Base-by-base conservation (phyloP, 495 filamentous ascomycete genomes). In the Neurospora sp. region DNA sequence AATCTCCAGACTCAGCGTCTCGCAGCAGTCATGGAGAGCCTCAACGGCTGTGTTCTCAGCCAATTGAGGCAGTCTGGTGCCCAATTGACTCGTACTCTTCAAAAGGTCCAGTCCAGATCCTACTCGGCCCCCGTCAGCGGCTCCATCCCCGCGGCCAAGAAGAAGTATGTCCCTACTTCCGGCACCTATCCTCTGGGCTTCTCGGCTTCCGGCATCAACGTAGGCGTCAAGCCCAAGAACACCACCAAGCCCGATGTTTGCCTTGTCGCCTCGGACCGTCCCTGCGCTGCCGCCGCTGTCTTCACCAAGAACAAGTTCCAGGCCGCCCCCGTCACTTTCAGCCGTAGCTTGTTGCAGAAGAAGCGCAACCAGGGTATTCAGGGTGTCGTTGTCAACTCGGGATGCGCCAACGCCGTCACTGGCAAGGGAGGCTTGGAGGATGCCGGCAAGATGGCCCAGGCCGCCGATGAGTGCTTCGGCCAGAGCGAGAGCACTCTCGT, bases 221-320 rank as follows among this genome's bases (percentile, higher is more conserved):
- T 97, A 40, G 96, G 96, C 72, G 93, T 99, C 48, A 99, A 99
- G 84, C 89, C 94, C 1, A 88, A 88, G 70, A 98, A 98, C 82
- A 97, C 90, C 39, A 91, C 88, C 59, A 92, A 92, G 78, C 93
- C 94, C 16, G 96, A 99, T 78, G 87, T 99, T 48, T 93, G 94
- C 22, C 86, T 99, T 70, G 87, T 99, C 73, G 88, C 90, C 27
- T 98, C 96, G 9, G 92, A 97, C 73, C 87, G 86, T 65, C 96
- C 94, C 40, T 97, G 94, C 81, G 88, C 93, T n/a, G 96, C 91
- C 6, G 94, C 94, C 2, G 95, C 94, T 4, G 96, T 98, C 12
- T 96, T 98, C 85, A 99, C 96, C 61, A 94, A 94, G 82, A 99
- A 98, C 85, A 96, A 94, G 81, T 99, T 98, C 84, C 94, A 97